Evolutionary conservation across 1,284 basidiomycete genomes (phyloP).

Genomic region (Sporisorium exsertum): DNA sequence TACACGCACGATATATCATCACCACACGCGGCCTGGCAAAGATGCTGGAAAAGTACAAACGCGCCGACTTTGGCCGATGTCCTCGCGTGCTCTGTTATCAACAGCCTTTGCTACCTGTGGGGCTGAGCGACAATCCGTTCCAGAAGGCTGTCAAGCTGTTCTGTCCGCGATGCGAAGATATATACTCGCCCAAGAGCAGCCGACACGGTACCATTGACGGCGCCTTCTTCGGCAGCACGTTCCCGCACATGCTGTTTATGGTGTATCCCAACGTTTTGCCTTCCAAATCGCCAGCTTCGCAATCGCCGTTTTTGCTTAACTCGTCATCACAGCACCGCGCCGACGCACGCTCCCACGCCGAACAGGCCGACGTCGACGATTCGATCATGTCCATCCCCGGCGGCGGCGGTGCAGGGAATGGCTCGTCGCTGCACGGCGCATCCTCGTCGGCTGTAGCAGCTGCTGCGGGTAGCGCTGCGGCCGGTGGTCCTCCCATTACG

Average conservation of each 20-base stretch:
- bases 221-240: slow-evolving; percentile 68
- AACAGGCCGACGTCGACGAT: slow-evolving; percentile 73
- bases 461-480: slow-evolving; percentile 19
- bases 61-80: slow-evolving; percentile 67
- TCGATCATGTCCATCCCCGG: slow-evolving; percentile 44
- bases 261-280: slow-evolving; percentile 79
- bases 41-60: slow-evolving; percentile 69
- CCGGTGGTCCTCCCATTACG: slow-evolving; percentile 1
- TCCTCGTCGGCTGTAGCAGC: slow-evolving; percentile 15
- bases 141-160: slow-evolving; percentile 68
- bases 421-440: slow-evolving; percentile 11
- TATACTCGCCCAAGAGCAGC: slow-evolving; percentile 67
- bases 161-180: slow-evolving; percentile 68
- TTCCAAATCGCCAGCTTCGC: slow-evolving; percentile 63
- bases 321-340: slow-evolving; percentile 30
- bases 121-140: slow-evolving; percentile 65
- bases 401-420: slow-evolving; percentile 21
- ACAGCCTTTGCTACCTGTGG: slow-evolving; percentile 65
- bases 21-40: slow-evolving; percentile 67
- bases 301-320: slow-evolving; percentile 57
- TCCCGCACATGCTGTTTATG: slow-evolving; percentile 72
- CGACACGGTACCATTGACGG: slow-evolving; percentile 69
- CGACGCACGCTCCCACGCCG: slow-evolving; percentile 19
- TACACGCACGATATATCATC: slow-evolving; percentile 67
- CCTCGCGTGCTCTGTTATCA: slow-evolving; percentile 67